These are phyloP conservation scores for Mytilinidion resinicola DNA, from an alignment of 495 filamentous ascomycete genomes.

Conservation along the genomic window DNA sequence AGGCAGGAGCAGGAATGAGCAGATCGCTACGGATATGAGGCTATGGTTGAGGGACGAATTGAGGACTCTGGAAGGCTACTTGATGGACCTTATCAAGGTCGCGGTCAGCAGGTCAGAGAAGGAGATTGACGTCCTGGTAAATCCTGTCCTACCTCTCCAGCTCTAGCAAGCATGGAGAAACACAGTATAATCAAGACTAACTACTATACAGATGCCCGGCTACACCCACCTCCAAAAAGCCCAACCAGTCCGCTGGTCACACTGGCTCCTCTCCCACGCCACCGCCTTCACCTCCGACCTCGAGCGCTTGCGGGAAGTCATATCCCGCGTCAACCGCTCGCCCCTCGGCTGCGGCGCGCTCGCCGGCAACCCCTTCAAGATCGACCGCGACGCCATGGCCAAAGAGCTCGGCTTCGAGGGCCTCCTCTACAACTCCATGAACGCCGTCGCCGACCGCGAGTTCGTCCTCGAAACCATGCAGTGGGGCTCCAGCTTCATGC, in stretches of 20 bases:
- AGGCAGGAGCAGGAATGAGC: slow-evolving; percentile 86
- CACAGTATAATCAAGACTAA: neutral
- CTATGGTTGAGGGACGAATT: slow-evolving; percentile 83
- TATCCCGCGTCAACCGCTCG: slow-evolving; percentile 65
- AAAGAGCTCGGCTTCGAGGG: slow-evolving; percentile 83
- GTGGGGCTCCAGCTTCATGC: slow-evolving; percentile 80
- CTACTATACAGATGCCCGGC: slow-evolving; percentile 45
- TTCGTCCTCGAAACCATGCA: slow-evolving; percentile 88
- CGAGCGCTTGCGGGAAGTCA: slow-evolving; percentile 69
- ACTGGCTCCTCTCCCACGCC: slow-evolving; percentile 79
- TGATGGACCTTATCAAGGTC: slow-evolving; percentile 66
- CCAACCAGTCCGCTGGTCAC: slow-evolving; percentile 82
- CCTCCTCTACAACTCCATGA: slow-evolving; percentile 77
- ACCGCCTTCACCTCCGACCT: slow-evolving; percentile 71
- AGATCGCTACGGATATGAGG: slow-evolving; percentile 89
- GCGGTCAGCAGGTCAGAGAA: slow-evolving; percentile 67
- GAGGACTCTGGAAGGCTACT: slow-evolving; percentile 59
- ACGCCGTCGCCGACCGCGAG: slow-evolving; percentile 76
- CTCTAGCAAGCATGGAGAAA: slow-evolving; percentile 35
- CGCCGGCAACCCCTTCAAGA: slow-evolving; percentile 85
- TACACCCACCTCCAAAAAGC: slow-evolving; percentile 94
- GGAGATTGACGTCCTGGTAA: slow-evolving; percentile 56
- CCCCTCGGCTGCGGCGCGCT: slow-evolving; percentile 83
- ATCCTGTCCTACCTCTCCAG: slow-evolving; percentile 29
- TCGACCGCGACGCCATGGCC: slow-evolving; percentile 84